These are phyloP conservation scores for Bipolaris victoriae DNA, from an alignment of 2,329 filamentous ascomycete species.

Conservation along the genomic window DNA sequence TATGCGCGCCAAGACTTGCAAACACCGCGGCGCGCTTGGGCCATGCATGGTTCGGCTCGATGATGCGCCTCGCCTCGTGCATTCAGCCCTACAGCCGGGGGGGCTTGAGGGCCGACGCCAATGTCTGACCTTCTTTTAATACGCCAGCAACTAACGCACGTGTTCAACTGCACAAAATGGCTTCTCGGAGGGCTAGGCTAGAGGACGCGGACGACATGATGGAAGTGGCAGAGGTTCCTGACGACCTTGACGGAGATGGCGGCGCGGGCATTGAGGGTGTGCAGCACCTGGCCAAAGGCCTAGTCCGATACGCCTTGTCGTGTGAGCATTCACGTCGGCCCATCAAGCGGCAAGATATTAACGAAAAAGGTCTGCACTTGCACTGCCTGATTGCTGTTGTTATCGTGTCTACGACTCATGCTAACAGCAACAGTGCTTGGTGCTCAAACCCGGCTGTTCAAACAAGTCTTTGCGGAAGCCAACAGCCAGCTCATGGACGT, in stretches of 20 bases:
- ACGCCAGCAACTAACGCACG: neutral
- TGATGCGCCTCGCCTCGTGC: constrained; percentile 23
- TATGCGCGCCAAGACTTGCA: neutral
- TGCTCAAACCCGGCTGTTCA: constrained; percentile 72
- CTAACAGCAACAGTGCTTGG: constrained; percentile 65
- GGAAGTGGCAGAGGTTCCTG: constrained; percentile 6
- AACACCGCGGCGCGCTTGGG: constrained; percentile 16
- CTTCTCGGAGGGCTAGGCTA: constrained; percentile 16
- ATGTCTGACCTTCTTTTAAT: neutral
- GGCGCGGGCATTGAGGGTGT: constrained; percentile 15
- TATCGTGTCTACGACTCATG: neutral
- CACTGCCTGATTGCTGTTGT: neutral
- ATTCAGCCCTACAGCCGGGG: constrained; percentile 21
- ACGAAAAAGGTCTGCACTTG: constrained; percentile 53
- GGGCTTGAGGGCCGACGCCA: neutral
- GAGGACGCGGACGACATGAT: constrained; percentile 32
- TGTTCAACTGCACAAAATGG: neutral
- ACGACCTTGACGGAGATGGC: constrained; percentile 33
- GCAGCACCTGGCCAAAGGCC: constrained; percentile 62
- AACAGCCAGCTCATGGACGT: constrained; percentile 72
- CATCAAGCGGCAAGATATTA: constrained; percentile 64
- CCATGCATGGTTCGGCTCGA: constrained; percentile 6
- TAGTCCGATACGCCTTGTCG: constrained; percentile 66
- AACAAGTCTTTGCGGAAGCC: constrained; percentile 74
- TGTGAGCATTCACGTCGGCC: constrained; percentile 65